phyloP scores from a whole-genome alignment of 495 filamentous ascomycete species.

The Penicillium coprophilum region DNA sequence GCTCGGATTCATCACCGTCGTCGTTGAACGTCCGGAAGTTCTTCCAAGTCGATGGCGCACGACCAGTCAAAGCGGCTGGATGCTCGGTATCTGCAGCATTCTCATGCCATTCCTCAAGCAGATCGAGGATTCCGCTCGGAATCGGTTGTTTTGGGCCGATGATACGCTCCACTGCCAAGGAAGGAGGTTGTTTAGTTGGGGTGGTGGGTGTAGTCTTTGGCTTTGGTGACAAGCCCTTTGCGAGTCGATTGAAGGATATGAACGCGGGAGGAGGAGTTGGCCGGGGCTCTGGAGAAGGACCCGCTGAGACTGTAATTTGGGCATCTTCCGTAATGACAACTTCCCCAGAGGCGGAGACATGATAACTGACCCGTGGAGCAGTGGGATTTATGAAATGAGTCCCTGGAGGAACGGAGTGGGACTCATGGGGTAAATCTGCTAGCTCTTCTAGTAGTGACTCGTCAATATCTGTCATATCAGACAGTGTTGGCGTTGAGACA shows the following conservation, averaged over 20 bases:
- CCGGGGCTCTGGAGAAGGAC: neutral
- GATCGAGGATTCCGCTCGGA: neutral
- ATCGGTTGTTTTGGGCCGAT: neutral
- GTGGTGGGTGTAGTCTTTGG: neutral
- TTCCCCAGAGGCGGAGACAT: neutral
- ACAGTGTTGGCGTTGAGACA: neutral
- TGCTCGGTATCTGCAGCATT: neutral
- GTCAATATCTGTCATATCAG: neutral
- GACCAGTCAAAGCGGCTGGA: neutral
- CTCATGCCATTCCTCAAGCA: constrained; percentile 1
- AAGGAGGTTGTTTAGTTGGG: neutral
- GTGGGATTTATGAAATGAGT: neutral
- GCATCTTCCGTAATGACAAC: neutral
- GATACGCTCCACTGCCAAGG: neutral
- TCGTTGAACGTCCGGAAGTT: constrained; percentile 19
- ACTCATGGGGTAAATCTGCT: neutral
- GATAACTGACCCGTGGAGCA: neutral
- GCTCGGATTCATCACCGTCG: constrained; percentile 14
- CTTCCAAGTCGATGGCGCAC: neutral
- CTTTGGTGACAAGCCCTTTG: neutral
- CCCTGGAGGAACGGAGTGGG: neutral
- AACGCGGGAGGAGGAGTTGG: neutral
- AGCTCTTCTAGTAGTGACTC: neutral
- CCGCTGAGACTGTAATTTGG: neutral
- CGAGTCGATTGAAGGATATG: neutral